Conservation (phyloP, 2,329 filamentous ascomycete species). For the Colletotrichum liaoningense region DNA sequence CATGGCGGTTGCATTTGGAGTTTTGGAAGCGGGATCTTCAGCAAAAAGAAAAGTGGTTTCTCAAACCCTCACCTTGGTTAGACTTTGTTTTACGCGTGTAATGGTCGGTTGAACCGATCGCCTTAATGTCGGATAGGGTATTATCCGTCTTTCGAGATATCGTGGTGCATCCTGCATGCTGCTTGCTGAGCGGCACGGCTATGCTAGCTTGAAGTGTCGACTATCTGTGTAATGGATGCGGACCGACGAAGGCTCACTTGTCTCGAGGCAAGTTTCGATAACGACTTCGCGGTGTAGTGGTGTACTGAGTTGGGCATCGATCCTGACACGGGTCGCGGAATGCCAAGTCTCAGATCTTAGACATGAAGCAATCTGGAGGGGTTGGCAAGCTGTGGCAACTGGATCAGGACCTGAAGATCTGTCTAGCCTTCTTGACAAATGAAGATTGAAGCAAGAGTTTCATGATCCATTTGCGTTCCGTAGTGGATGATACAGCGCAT, state of each 20-base stretch:
- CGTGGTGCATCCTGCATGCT: no score
- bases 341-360: conserved; percentile 8
- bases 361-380: not conserved
- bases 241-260: not conserved
- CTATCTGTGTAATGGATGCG: no score
- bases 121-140: not conserved
- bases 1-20: conserved; percentile 1
- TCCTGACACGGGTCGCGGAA: not conserved
- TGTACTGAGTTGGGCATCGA: not conserved
- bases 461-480: not conserved
- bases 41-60: conserved; percentile 10
- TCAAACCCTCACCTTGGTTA: not conserved
- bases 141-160: not conserved
- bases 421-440: not conserved
- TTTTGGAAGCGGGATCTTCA: conserved; percentile 3
- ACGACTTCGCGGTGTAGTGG: not conserved
- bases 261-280: not conserved
- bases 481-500: not conserved
- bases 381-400: not conserved
- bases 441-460: no score
- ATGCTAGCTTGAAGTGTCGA: no score
- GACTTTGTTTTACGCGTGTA: no score
- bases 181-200: not conserved
- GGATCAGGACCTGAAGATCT: not conserved
- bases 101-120: not conserved